These are phyloP conservation scores for Magnolia kwangsiensis DNA, from an alignment of 164 flowering plant genomes.

Conservation along the genomic window DNA sequence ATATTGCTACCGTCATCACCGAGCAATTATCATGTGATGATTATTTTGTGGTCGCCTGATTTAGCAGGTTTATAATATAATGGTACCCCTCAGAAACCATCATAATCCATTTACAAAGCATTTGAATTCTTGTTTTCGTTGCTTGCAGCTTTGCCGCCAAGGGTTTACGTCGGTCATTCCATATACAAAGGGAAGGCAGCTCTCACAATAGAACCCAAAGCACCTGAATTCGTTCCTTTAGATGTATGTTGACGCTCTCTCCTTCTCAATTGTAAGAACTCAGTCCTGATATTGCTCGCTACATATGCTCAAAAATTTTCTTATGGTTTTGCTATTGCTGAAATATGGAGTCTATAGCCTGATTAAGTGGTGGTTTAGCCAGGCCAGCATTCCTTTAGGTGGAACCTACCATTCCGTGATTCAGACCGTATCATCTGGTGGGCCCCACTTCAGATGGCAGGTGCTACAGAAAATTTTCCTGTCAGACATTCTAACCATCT, in stretches of 20 bases:
- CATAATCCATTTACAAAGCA: too few species aligned
- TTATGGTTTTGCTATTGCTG: not conserved
- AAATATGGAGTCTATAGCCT: not conserved
- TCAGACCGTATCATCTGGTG: not conserved
- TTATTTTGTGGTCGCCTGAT: too few species aligned
- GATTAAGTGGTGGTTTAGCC: not conserved
- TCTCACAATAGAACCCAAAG: constrained; percentile 64
- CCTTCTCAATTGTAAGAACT: constrained; percentile 16
- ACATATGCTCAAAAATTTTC: not conserved
- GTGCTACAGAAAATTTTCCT: not conserved
- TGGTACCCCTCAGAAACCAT: too few species aligned
- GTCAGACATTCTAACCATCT: not conserved
- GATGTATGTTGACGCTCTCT: constrained; percentile 48
- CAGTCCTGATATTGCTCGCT: not conserved
- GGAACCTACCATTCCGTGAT: not conserved
- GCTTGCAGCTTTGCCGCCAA: constrained; percentile 34
- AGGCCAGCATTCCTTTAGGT: not conserved
- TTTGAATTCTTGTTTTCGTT: not conserved
- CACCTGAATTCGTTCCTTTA: constrained; percentile 73
- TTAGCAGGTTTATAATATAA: too few species aligned
- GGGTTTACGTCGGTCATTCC: constrained; percentile 73
- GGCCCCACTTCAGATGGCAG: not conserved
- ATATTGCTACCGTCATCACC: too few species aligned
- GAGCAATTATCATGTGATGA: too few species aligned
- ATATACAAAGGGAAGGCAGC: constrained; percentile 96